Conservation (phyloP, 169 alveolate genomes). For the Miamiensis avidus region DNA sequence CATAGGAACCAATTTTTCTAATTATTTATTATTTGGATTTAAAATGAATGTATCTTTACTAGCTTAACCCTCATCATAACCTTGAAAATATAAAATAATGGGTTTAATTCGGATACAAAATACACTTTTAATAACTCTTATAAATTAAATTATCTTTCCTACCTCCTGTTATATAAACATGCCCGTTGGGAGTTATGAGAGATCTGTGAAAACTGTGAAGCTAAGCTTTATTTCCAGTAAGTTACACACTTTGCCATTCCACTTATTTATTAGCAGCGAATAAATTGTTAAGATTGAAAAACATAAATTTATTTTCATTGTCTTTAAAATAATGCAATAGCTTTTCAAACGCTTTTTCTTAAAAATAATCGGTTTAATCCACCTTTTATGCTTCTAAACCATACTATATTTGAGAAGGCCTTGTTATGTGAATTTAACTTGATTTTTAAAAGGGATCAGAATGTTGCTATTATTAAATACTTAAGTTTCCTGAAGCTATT, state of each 20-base stretch:
- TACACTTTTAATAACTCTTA: too few relatives aligned
- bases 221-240: background rate
- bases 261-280: too few relatives aligned
- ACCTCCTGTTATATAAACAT: background rate
- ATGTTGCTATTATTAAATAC: background rate
- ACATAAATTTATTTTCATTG: too few relatives aligned
- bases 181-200: background rate
- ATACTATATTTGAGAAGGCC: background rate
- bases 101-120: too few relatives aligned
- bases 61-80: background rate
- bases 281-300: too few relatives aligned
- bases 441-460: background rate
- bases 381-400: background rate
- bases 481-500: background rate
- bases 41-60: background rate
- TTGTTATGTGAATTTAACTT: background rate
- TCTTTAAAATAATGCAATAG: background rate
- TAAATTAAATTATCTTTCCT: too few relatives aligned
- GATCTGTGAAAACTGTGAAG: background rate
- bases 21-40: too few relatives aligned
- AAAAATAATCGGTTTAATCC: background rate
- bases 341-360: background rate
- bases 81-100: too few relatives aligned
- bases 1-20: background rate
- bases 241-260: background rate